Conservation (phyloP, 2,329 filamentous ascomycete species). For the Cladosporium phlei region DNA sequence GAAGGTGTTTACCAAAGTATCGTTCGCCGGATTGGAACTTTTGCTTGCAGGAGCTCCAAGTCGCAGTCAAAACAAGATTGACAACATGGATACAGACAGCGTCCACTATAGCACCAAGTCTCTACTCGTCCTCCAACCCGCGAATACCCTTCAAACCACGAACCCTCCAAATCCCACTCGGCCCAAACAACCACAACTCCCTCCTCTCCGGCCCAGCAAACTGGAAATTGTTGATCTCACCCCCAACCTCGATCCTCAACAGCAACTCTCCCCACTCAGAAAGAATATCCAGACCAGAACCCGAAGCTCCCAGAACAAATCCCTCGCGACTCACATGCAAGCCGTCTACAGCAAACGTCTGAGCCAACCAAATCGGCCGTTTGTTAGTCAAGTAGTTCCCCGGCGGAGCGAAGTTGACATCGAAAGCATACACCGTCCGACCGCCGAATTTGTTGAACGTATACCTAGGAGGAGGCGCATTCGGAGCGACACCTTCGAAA, state of each 20-base stretch:
- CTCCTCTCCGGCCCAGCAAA: constrained; percentile 16
- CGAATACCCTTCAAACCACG: constrained; percentile 14
- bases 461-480: constrained; percentile 16
- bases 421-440: constrained; percentile 19
- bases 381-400: constrained; percentile 19
- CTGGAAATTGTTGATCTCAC: constrained; percentile 20
- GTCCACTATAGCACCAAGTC: too few relatives aligned
- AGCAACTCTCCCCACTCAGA: constrained; percentile 19
- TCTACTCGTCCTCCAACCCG: constrained; percentile 16
- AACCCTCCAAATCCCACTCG: constrained; percentile 17
- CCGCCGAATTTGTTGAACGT: constrained; percentile 16
- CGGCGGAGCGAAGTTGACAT: constrained; percentile 16
- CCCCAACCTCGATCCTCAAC: constrained; percentile 20
- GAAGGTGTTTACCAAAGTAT: too few relatives aligned
- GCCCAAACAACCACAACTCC: constrained; percentile 21
- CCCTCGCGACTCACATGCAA: constrained; percentile 20
- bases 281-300: constrained; percentile 20
- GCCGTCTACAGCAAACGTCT: constrained; percentile 19
- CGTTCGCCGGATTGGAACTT: too few relatives aligned
- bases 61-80: too few relatives aligned
- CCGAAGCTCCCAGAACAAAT: constrained; percentile 19
- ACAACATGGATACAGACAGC: too few relatives aligned
- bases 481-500: constrained; percentile 2
- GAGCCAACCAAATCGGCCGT: constrained; percentile 18
- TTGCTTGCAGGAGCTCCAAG: too few relatives aligned